Percentiles rank a stretch among this genome's conserved stretches.
Conservation (phyloP, 495 filamentous ascomycete species). For the Neurospora sp. region DNA sequence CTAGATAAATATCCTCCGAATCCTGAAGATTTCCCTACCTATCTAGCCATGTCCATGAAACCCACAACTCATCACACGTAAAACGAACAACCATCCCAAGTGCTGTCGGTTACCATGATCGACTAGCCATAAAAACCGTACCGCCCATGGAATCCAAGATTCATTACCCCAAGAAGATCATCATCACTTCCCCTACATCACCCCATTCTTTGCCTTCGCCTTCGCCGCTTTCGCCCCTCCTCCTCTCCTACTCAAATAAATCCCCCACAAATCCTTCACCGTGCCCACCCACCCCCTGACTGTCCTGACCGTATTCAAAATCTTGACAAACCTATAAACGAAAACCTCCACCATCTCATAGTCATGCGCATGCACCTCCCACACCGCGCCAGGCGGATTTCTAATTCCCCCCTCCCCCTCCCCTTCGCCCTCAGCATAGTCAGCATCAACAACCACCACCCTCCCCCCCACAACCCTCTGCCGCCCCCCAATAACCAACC, state of each 20-base stretch:
- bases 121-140: no score
- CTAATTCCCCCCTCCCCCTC: not conserved
- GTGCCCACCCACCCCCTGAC: conserved; percentile 42
- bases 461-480: conserved; percentile 22
- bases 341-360: conserved; percentile 45
- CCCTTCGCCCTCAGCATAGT: not conserved
- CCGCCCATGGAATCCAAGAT: no score
- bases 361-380: conserved; percentile 50
- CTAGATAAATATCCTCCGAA: no score
- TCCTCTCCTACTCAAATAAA: conserved; percentile 2
- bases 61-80: no score
- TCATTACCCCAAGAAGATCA: not conserved
- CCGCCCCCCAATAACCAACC: conserved; percentile 44
- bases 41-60: no score
- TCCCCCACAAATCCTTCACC: conserved; percentile 32
- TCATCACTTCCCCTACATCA: not conserved
- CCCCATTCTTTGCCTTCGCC: not conserved
- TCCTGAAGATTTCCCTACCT: no score
- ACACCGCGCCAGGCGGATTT: conserved; percentile 18
- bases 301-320: conserved; percentile 37
- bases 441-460: not conserved
- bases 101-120: no score
- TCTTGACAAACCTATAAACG: conserved; percentile 30
- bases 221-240: not conserved
- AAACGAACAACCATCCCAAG: no score